Conservation (phyloP, 345 rosid species). For the Leavenworthia alabamica region DNA sequence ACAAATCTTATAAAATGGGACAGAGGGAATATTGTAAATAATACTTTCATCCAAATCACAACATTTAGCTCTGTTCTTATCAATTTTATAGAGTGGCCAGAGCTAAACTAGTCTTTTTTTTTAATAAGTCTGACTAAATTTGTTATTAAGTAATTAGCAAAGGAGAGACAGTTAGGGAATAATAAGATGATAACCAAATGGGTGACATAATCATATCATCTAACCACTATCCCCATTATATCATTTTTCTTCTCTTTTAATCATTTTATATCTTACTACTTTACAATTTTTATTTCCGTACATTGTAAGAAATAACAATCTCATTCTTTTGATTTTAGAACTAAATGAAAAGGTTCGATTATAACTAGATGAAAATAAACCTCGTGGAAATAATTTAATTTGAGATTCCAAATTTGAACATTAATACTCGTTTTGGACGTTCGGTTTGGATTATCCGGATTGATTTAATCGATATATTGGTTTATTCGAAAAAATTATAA, state of each 20-base stretch:
- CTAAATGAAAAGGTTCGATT: background rate
- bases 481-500: too few species aligned
- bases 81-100: background rate
- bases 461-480: too few species aligned
- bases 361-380: background rate
- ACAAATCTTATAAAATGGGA: too few species aligned
- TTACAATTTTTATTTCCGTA: background rate
- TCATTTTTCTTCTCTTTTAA: background rate
- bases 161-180: background rate
- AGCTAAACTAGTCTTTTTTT: background rate
- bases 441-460: too few species aligned
- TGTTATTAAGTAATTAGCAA: background rate
- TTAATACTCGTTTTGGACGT: too few species aligned
- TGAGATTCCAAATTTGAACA: background rate
- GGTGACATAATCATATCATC: constrained; percentile 10
- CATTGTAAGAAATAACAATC: background rate
- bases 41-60: background rate
- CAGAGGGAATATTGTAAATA: too few species aligned
- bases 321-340: background rate
- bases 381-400: background rate
- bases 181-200: constrained; percentile 8
- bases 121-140: background rate
- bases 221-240: constrained; percentile 12
- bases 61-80: background rate
- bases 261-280: background rate